Evolutionary conservation across 2,329 filamentous ascomycete species (phyloP), one percentile per base, ranked within the genome.

Genomic region (Metarhizium guizhouense): DNA sequence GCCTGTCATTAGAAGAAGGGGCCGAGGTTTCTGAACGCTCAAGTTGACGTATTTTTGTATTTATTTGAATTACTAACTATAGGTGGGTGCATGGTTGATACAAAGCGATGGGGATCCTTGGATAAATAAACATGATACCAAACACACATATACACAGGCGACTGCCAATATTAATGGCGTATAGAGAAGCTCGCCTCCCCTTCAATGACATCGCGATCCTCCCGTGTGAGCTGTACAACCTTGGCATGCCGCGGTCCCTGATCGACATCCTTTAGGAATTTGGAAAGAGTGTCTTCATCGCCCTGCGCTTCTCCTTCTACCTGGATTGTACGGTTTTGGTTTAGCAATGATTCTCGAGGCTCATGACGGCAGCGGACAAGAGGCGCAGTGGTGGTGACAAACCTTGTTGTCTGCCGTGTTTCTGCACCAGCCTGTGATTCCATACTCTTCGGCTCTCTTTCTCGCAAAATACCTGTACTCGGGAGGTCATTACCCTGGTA

Each of bases 231-330:
- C 62, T 86, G 85, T 42, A 84, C 83, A 0, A 97, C 93, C 29
- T 80, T 80, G 1, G 92, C 85, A 55, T 82, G 77, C 1, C 77
- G 74, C 0, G 92, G 92, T 0, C 93, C 93, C 53, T 83, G 79
- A 64, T 90, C 80, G 50, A 96, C 74, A 59, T 90, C 84, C 62
- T 86, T 82, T 40, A 95, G 73, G 61, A 96, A 87, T 55, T 83
- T 80, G 53, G 83, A 72, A 30, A 97, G 68, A 2, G 79, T 72
- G 0, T 83, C 78, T 1, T 84, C 77, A 2, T 81, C 76, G 34
- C 90, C 92, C 68, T 97, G 93, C 5, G 86, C 91, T 72, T 96
- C 92, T 30, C 93, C 93, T 66, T 90, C 84, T 50, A 97, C 92
- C 90, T 96, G 50, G 64, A 45, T 14, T 14, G 6, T 6, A 20